Percentiles rank a stretch among this genome's conserved stretches.
Conservation (phyloP, 2,329 filamentous ascomycete species). For the Fusarium circinatum region DNA sequence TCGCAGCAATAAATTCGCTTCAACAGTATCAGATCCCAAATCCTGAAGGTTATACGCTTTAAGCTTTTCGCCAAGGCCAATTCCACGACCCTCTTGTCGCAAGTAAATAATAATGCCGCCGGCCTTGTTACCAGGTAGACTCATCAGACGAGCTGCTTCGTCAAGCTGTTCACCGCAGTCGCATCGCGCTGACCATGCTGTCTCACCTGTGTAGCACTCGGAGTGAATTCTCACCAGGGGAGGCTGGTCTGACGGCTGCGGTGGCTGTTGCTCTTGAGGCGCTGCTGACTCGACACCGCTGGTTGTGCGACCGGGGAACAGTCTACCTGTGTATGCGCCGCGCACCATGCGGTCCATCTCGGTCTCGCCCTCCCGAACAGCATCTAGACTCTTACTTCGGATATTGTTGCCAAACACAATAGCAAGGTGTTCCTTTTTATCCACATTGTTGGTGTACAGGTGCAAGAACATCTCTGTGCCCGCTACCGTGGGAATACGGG, state of each 20-base stretch:
- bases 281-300: conserved; percentile 66
- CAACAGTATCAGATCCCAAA: conserved; percentile 95
- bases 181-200: conserved; percentile 96
- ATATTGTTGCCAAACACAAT: conserved; percentile 95
- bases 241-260: conserved; percentile 26
- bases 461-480: conserved; percentile 98
- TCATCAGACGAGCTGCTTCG: conserved; percentile 94
- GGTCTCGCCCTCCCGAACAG: conserved; percentile 78
- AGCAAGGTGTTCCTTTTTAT: conserved; percentile 95
- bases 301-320: conserved; percentile 85
- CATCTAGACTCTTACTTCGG: conserved; percentile 77
- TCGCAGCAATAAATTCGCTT: conserved; percentile 89
- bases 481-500: conserved; percentile 90
- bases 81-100: conserved; percentile 94
- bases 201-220: conserved; percentile 98
- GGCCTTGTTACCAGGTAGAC: conserved; percentile 67
- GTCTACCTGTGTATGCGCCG: conserved; percentile 88
- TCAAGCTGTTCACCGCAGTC: conserved; percentile 98
- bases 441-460: conserved; percentile 90
- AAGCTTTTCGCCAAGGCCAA: conserved; percentile 92
- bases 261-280: conserved; percentile 20
- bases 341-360: conserved; percentile 93
- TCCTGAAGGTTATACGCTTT: conserved; percentile 99
- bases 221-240: conserved; percentile 95
- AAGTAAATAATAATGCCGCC: conserved; percentile 96